Conservation (phyloP, 2,329 filamentous ascomycete species). For the Paraphoma sp. region DNA sequence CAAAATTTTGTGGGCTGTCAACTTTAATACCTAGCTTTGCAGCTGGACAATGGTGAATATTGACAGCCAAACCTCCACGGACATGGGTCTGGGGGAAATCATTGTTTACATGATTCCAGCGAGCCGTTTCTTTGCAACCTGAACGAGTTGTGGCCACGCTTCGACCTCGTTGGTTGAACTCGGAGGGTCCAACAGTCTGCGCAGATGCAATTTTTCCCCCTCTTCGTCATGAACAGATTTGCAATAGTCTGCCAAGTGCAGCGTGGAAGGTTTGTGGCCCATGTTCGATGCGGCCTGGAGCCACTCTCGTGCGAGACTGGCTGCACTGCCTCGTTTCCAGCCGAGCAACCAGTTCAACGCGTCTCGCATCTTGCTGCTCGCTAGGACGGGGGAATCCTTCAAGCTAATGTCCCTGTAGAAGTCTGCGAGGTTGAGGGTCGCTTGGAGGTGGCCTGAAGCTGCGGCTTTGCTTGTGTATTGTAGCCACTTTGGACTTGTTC, state of each 20-base stretch:
- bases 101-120: conserved; percentile 2
- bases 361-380: conserved; percentile 14
- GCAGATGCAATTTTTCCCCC: conserved; percentile 16
- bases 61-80: too few species aligned
- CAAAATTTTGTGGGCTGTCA: too few species aligned
- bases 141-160: conserved; percentile 34
- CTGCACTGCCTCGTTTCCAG: conserved; percentile 22
- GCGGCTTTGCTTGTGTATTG: conserved; percentile 55
- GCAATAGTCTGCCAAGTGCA: conserved; percentile 31
- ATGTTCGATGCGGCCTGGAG: conserved; percentile 29
- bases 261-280: conserved; percentile 38
- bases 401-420: conserved; percentile 50
- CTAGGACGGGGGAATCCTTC: conserved; percentile 11
- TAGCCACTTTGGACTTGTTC: conserved; percentile 48
- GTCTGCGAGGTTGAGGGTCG: conserved; percentile 45
- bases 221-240: conserved; percentile 22
- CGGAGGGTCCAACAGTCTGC: conserved; percentile 23
- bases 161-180: conserved; percentile 19
- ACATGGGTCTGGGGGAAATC: too few species aligned
- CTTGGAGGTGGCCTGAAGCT: conserved; percentile 47
- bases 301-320: conserved; percentile 39
- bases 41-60: too few species aligned
- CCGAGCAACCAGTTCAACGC: conserved; percentile 32
- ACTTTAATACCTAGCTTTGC: too few species aligned
- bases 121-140: conserved; percentile 29